A percentile compares a stretch with the other conserved stretches of the same genome.
Conservation (phyloP, 352 stramenopile species). For the Peronospora destructor region DNA sequence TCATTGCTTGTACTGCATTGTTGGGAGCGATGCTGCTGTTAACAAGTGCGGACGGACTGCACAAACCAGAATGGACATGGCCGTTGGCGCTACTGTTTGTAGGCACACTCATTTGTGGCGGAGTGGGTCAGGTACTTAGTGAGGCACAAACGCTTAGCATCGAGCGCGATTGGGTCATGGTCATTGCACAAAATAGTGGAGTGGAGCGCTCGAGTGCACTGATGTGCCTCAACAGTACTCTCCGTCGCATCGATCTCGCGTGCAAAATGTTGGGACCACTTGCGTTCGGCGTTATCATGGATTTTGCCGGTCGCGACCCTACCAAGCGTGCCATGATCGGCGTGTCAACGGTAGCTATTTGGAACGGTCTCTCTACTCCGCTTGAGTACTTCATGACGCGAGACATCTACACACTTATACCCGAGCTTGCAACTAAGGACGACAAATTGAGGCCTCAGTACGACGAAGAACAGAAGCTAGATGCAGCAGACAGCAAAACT, state of each 20-base stretch:
- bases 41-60: constrained; percentile 45
- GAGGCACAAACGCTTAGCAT: constrained; percentile 70
- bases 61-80: constrained; percentile 50
- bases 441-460: constrained; percentile 7
- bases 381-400: constrained; percentile 71
- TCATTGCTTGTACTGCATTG: constrained; percentile 52
- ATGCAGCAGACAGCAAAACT: constrained; percentile 4
- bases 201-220: constrained; percentile 37
- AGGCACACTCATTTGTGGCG: constrained; percentile 50
- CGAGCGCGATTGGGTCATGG: constrained; percentile 83
- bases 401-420: constrained; percentile 58
- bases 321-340: constrained; percentile 62
- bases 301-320: constrained; percentile 57
- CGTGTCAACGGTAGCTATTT: constrained; percentile 55
- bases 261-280: constrained; percentile 71
- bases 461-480: constrained; percentile 4
- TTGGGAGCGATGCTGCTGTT: constrained; percentile 52
- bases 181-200: constrained; percentile 39
- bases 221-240: constrained; percentile 57
- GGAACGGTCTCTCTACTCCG: constrained; percentile 71
- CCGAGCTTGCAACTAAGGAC: constrained; percentile 38
- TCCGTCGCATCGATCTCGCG: constrained; percentile 73
- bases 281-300: constrained; percentile 73
- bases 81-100: constrained; percentile 45
- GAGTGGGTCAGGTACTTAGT: constrained; percentile 74